Evolutionary conservation across 768 basidiomycete species (phyloP).

Genomic region (Pisolithus marmoratus): DNA sequence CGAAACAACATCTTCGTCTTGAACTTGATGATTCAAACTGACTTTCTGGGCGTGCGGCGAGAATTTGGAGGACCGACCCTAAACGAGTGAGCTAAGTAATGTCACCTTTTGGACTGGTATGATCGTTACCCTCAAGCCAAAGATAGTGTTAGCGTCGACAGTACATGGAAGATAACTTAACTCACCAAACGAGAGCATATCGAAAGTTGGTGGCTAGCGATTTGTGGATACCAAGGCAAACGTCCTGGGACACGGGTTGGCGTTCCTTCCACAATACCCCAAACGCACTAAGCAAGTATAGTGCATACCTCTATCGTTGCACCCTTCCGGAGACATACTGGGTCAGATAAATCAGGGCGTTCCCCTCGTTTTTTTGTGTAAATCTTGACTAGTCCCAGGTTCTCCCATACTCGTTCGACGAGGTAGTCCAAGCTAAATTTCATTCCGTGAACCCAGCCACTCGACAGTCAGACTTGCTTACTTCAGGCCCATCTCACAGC

Average conservation of each 20-base stretch:
- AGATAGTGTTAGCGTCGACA: conserved; percentile 2
- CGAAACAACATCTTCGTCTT: conserved; percentile 86
- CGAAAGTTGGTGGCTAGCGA: conserved; percentile 88
- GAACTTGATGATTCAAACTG: conserved; percentile 74
- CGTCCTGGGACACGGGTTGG: conserved; percentile 42
- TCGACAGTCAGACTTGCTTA: conserved; percentile 28
- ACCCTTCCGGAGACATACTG: conserved; percentile 84
- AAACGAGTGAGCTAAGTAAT: background rate
- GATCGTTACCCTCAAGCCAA: conserved; percentile 20
- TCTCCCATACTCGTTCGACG: conserved; percentile 73
- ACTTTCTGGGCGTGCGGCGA: conserved; percentile 93
- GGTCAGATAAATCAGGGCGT: conserved; percentile 87
- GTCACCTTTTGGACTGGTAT: background rate
- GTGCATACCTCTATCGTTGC: conserved; percentile 79
- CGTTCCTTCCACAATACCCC: background rate
- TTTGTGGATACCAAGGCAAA: conserved; percentile 90
- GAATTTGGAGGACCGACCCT: conserved; percentile 95
- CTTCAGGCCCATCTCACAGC: conserved; percentile 94
- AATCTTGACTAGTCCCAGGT: conserved; percentile 78
- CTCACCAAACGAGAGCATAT: conserved; percentile 90
- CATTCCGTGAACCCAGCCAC: background rate
- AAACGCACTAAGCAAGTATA: background rate
- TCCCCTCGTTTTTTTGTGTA: conserved; percentile 98
- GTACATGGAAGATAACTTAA: conserved; percentile 2
- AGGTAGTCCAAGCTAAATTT: conserved; percentile 58